Evolutionary conservation across 164 flowering plant species (phyloP), one percentile per base, ranked within the genome.

Genomic region (Cinnamomum chago): DNA sequence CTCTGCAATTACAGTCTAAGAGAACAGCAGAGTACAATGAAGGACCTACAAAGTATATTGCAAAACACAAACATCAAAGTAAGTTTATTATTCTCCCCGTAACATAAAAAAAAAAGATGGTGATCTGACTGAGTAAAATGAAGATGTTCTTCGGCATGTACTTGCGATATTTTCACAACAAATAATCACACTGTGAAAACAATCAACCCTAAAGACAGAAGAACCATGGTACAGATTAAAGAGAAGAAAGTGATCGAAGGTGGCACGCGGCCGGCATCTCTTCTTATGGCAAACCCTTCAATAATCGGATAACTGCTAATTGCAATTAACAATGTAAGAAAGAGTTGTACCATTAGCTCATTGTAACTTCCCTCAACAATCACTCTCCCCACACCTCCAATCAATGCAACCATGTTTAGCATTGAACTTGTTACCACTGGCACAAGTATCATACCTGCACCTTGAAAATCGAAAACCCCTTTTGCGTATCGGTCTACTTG

Each of bases 391-490:
- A 76, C 18, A 5, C 82, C 79, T 55, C 50, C 79, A 47, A 73
- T 18, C 2, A 76, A 76, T 40, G 65, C 73, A 20, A 23, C 58
- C 64, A 67, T 23, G 74, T 79, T 84, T 13, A 84, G 58, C 5
- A 72, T 72, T n/a, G 70, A 75, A 4, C 80, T 17, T 2, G 74
- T 74, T 18, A 68, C 72, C 65, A 76, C 35, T 3, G 85, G 83
- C 35, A 76, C 40, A 17, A 85, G 69, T 15, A 85, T 70, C n/a
- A 65, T 2, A 11, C 65, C 58, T 70, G 79, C 70, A 27, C 79
- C 80, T 76, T 79, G 79, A 35, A 84, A 86, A 76, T 84, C 79
- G 25, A 74, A 82, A 3, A 58, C 62, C 3, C 76, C 86, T 76
- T 25, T 74, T 15, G 74, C 35, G 62, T 84, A 80, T 50, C 70